A percentile compares a stretch with the other conserved stretches of the same genome.
These are phyloP conservation scores for Tricholoma furcatifolium DNA, from an alignment of 768 basidiomycete genomes.

Conservation along the genomic window DNA sequence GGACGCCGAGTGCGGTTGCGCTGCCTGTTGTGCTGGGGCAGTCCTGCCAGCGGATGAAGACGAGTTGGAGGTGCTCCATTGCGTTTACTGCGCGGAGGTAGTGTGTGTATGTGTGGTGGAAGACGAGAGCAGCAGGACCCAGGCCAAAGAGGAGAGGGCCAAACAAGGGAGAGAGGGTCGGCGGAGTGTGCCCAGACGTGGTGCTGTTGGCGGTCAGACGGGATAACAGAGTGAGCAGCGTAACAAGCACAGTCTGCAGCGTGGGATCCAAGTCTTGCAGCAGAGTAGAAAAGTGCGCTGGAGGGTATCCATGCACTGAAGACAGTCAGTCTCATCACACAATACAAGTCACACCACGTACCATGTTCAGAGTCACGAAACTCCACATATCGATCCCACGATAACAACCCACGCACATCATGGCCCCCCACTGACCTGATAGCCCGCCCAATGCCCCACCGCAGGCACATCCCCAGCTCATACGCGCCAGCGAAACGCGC, in stretches of 20 bases:
- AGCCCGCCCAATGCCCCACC: conserved; percentile 88
- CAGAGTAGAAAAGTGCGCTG: conserved; percentile 71
- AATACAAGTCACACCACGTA: conserved; percentile 34
- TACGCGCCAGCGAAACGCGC: conserved; percentile 82
- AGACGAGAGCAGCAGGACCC: conserved; percentile 45
- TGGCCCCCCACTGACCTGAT: conserved; percentile 67
- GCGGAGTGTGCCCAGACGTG: conserved; percentile 87
- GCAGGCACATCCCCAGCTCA: conserved; percentile 87
- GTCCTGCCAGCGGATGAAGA: conserved; percentile 85
- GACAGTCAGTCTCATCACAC: conserved; percentile 4
- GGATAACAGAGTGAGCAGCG: conserved; percentile 77
- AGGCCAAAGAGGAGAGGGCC: conserved; percentile 89
- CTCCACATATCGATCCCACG: conserved; percentile 80
- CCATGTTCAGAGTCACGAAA: conserved; percentile 85
- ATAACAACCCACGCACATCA: conserved; percentile 79
- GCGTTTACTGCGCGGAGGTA: conserved; percentile 85
- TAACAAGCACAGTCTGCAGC: conserved; percentile 59
- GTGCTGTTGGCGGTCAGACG: conserved; percentile 83
- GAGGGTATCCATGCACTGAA: conserved; percentile 63
- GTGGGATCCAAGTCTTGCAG: conserved; percentile 51
- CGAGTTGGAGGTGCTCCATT: conserved; percentile 89
- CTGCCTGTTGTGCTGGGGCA: conserved; percentile 36
- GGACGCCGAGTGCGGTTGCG: conserved; percentile 61
- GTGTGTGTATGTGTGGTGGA: conserved; percentile 49
- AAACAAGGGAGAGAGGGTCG: conserved; percentile 86